Evolutionary conservation across 371 early-diverging fungal species (phyloP), one percentile per base, ranked within the genome.

Genomic region (Smittium culicis): DNA sequence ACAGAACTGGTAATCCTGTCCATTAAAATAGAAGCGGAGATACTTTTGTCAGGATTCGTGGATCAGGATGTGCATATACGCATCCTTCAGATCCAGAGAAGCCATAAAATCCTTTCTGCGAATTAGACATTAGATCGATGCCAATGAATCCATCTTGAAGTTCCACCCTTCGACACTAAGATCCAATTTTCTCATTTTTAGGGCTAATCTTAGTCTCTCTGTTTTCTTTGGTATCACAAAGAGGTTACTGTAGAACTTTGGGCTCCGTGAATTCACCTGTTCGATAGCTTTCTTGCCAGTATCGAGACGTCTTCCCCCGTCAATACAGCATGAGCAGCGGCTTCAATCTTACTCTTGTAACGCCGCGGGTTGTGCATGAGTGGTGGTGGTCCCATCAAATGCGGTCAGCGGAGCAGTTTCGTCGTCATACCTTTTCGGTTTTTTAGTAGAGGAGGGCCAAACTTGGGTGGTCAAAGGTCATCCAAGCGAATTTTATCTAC

Each of bases 1-100:
- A 1, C 69, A 67, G 71, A 74, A 82, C 69, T 79, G 80, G 68
- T 79, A 82, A 25, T 71, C 66, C 30, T 74, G 66, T 17, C 73
- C 75, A 30, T 78, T 45, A 5, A 45, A 45, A 45, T 45, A 45
- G 20, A 45, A 45, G 45, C 45, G 20, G 20, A 45, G 5, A 11
- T 45, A 20, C 20, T 11, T 11, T 20, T 20, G 20, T 45, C 20
- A 45, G 5, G 5, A 45, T 45, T 45, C 20, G 20, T 45, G 20
- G 5, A 20, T 45, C 45, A 11, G 5, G 20, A 11, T 11, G 5
- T 11, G 11, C 45, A 45, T 20, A 20, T 11, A 45, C 20, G 5
- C 20, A 45, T 20, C 45, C 45, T 45, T 5, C 5, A 45, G 45
- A 20, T 45, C 45, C 20, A 45, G 20, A 20, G 45, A 20, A 5